phyloP scores from a whole-genome alignment of 306 rosid genomes.

The Oemleria cerasiformis region DNA sequence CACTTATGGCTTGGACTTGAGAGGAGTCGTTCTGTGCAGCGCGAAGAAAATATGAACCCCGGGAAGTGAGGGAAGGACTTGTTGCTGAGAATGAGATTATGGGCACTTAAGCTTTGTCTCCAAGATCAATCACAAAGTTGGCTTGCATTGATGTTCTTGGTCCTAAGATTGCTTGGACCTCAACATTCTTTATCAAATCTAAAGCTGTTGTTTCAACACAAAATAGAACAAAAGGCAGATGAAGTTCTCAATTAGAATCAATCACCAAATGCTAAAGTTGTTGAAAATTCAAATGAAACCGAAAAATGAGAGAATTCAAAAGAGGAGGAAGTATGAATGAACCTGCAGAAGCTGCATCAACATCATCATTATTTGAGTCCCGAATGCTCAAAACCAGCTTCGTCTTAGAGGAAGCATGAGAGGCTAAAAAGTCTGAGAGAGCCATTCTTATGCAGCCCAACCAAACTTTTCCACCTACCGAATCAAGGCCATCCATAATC shows the following conservation, averaged over 20 bases:
- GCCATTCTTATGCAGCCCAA: slow-evolving; percentile 2
- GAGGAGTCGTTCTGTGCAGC: slow-evolving; percentile 21
- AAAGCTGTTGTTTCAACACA: slow-evolving; percentile 24
- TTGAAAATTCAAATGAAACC: too few species aligned
- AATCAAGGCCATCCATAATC: slow-evolving; percentile 15
- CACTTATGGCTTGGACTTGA: slow-evolving; percentile 25
- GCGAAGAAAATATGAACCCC: slow-evolving; percentile 23
- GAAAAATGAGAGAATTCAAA: not conserved
- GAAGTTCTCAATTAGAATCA: not conserved
- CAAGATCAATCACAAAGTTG: too few species aligned
- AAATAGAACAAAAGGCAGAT: not conserved
- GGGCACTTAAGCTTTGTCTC: too few species aligned
- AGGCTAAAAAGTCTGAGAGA: not conserved
- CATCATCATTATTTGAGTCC: slow-evolving; percentile 11
- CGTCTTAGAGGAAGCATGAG: not conserved
- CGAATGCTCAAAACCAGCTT: slow-evolving; percentile 11
- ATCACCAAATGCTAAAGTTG: too few species aligned
- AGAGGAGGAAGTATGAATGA: too few species aligned
- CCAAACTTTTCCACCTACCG: too few species aligned
- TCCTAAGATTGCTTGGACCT: too few species aligned
- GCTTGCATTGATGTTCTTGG: too few species aligned
- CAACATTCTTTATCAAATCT: too few species aligned
- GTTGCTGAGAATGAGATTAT: too few species aligned
- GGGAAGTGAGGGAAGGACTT: slow-evolving; percentile 28
- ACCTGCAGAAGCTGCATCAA: slow-evolving; percentile 30